These are phyloP conservation scores for Chloranthus sessilifolius DNA, from an alignment of 164 flowering plant species.

Conservation along the genomic window DNA sequence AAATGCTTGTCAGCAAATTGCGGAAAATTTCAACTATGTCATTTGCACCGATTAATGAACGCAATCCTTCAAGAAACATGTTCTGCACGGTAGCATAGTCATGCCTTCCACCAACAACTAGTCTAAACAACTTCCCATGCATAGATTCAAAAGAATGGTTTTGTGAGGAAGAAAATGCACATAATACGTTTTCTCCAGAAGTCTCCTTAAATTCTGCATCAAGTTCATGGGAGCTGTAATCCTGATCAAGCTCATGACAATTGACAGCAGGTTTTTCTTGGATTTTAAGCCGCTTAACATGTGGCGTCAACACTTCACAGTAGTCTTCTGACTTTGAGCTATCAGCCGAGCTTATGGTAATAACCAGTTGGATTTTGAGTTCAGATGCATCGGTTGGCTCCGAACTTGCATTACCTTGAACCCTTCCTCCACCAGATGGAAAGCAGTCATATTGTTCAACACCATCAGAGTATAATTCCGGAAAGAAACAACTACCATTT, in stretches of 20 bases:
- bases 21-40: constrained; percentile 36
- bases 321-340: constrained; percentile 35
- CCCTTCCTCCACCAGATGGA: constrained; percentile 16
- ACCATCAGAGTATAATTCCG: constrained; percentile 37
- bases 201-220: constrained; percentile 23
- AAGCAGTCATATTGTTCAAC: constrained; percentile 21
- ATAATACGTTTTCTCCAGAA: constrained; percentile 24
- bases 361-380: constrained; percentile 65
- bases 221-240: constrained; percentile 20
- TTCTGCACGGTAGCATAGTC: constrained; percentile 7
- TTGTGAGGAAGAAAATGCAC: constrained; percentile 8
- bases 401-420: constrained; percentile 7
- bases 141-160: too few relatives aligned
- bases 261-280: constrained; percentile 22
- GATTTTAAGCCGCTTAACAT: constrained; percentile 30
- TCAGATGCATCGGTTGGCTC: constrained; percentile 37
- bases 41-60: constrained; percentile 19
- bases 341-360: constrained; percentile 47
- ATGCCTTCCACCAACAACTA: not conserved
- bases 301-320: constrained; percentile 52
- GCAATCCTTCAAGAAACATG: constrained; percentile 26
- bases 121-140: too few relatives aligned
- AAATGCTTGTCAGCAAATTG: constrained; percentile 20
- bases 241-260: constrained; percentile 22
- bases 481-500: constrained; percentile 68